Evolutionary conservation across 176 grass and related monocot species (phyloP), one percentile per base, ranked within the genome.

Genomic region (Phoenix roebelenii): DNA sequence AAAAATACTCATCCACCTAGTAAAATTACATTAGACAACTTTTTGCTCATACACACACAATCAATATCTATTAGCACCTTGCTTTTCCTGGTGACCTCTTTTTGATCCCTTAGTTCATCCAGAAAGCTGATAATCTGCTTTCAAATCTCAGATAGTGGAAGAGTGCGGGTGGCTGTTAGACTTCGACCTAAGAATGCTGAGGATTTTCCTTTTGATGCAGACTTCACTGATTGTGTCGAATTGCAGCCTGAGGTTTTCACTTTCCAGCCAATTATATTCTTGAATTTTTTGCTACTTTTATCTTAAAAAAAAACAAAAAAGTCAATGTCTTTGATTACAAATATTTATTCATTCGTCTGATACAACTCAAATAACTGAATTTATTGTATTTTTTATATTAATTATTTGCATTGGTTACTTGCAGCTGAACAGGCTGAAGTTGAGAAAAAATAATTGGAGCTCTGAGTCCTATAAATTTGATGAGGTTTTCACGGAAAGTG

Each of bases 391-490:
- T 14, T 44, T 14, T 44, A 14, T 50, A 18, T 48, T 17, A 23
- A 5, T 22, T 39, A 18, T 50, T 54, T 28, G 16, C 55, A 73
- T 44, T 80, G 30, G 51, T 71, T 63, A 28, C 68, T 25, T 84
- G 64, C 72, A 96, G 91, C 70, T 70, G 54, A 97, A 90, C 72
- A 87, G 82, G 52, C 52, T 97, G 16, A 97, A 76, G 67, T 65
- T 97, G 22, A 90, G 78, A 69, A 87, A 82, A 70, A 97, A 97
- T 50, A 97, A 97, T 60, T 97, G 92, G 92, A 87, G 63, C 50
- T 85, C 64, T 51, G 92, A 97, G 51, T 74, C 88, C 64, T 97
- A 97, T 54, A 90, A 57, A 75, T 97, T 97, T 23, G 92, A 97
- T 53, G 92, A 97, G 54, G 76, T 97, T 57, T 85, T 97, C 59